Evolutionary conservation across 345 rosid genomes (phyloP), one percentile per base, ranked within the genome.

Genomic region (Salix dunnii): DNA sequence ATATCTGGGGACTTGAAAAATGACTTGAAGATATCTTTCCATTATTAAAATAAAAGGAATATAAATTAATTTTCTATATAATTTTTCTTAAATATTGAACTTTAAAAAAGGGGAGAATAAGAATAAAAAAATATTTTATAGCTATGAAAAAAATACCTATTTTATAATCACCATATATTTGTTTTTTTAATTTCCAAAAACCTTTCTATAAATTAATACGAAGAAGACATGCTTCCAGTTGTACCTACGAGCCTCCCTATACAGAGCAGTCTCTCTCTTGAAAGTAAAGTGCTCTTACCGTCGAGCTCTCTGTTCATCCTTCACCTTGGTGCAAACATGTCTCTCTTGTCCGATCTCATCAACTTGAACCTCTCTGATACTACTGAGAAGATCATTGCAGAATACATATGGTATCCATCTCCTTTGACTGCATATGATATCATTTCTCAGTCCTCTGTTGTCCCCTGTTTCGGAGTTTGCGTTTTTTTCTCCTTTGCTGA

Each of bases 311-410:
- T n/a, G 63, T n/a, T 58, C n/a, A 6, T 58, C 25, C 27, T 23
- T 58, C 25, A n/a, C 9, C 63, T 58, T 9, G 16, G 12, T 23
- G 63, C 63, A 58, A 58, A 17, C 20, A 79, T 79, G 82, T 46
- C 82, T 49, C 78, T 74, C 7, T 48, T 79, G 21, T 43, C 60
- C 11, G 82, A 79, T 75, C 78, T 79, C 35, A 10, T 79, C 70
- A 79, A 79, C 82, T 5, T 79, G 51, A 48, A 79, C 71, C 82
- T 79, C 60, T 69, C 71, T 21, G 78, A 70, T 25, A 48, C 68
- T 42, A 63, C 82, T 17, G 62, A 79, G 13, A 79, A 79, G 58
- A 79, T 74, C 65, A 74, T 79, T 16, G 82, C 78, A 11, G 82
- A 79, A 65, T 79, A 79, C 43, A 79, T 75, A 68, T 79, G 82